Conservation (phyloP, 75 land plant genomes). For the Sequoiadendron giganteum region DNA sequence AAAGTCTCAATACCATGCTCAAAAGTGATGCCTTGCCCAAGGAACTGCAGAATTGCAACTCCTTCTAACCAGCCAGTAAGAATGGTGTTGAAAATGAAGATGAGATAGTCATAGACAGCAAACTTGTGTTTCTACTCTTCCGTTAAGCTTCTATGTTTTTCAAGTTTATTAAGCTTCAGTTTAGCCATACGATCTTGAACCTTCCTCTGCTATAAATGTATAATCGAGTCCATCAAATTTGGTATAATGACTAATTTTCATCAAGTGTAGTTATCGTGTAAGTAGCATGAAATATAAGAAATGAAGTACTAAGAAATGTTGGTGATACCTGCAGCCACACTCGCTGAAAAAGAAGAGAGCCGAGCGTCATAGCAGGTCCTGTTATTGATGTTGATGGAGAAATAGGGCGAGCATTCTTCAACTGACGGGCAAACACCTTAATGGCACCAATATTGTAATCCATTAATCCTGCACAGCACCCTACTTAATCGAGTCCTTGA, state of each 20-base stretch:
- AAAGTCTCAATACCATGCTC: too few relatives aligned
- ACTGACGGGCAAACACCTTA: conserved; percentile 17
- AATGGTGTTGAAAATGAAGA: background rate
- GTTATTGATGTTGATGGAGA: background rate
- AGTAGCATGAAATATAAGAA: background rate
- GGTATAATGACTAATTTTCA: background rate
- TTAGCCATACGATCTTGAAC: background rate
- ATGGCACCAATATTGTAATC: conserved; percentile 19
- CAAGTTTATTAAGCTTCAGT: background rate
- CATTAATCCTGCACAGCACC: conserved; percentile 4
- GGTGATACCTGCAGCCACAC: conserved; percentile 25
- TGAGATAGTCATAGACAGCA: background rate
- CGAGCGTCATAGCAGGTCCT: conserved; percentile 20
- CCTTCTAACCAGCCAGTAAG: background rate
- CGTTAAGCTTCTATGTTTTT: background rate
- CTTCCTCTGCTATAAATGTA: background rate
- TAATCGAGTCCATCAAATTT: background rate
- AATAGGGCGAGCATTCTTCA: conserved; percentile 11
- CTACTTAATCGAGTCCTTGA: too few relatives aligned
- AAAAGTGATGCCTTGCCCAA: background rate
- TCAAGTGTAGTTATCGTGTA: background rate
- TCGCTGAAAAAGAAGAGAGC: conserved; percentile 26
- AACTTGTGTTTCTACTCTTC: background rate
- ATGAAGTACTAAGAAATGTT: background rate
- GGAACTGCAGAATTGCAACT: background rate